Evolutionary conservation across 352 stramenopile species (phyloP).

Genomic region (Globisporangium heterothallicum): DNA sequence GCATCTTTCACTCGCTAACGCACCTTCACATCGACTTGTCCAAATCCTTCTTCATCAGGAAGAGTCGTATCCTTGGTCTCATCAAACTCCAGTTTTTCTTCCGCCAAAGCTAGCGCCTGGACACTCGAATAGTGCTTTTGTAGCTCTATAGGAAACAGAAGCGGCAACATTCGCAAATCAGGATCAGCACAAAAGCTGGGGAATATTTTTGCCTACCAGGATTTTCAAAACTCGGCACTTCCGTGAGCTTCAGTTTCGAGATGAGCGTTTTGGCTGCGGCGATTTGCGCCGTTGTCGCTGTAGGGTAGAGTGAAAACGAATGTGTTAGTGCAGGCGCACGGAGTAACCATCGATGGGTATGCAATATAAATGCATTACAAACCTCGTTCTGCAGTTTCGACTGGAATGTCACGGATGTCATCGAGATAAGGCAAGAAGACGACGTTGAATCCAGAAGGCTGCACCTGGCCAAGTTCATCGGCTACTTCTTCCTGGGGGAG

Average conservation of each 20-base stretch:
- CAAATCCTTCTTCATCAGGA: constrained; percentile 67
- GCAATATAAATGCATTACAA: not conserved
- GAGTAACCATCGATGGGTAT: too few species aligned
- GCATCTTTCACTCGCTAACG: too few species aligned
- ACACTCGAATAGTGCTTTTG: constrained; percentile 83
- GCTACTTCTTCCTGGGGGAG: constrained; percentile 69
- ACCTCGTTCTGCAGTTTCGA: constrained; percentile 35
- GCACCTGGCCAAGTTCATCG: constrained; percentile 76
- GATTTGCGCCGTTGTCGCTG: constrained; percentile 52
- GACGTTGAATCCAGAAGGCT: constrained; percentile 70
- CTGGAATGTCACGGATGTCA: constrained; percentile 67
- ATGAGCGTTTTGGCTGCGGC: constrained; percentile 65
- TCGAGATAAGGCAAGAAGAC: constrained; percentile 79
- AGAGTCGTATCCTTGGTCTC: constrained; percentile 72
- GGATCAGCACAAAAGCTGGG: not conserved
- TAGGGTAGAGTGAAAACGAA: constrained; percentile 4
- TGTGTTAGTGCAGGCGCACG: too few species aligned
- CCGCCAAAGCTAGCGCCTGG: constrained; percentile 66
- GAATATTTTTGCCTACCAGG: constrained; percentile 31
- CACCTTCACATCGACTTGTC: constrained; percentile 60
- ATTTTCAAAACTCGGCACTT: constrained; percentile 80
- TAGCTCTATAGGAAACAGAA: constrained; percentile 36
- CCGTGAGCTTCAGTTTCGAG: constrained; percentile 57
- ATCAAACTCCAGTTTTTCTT: constrained; percentile 74
- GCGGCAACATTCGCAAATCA: not conserved